Conservation (phyloP, 2,329 filamentous ascomycete species). For the Diplodia corticola region DNA sequence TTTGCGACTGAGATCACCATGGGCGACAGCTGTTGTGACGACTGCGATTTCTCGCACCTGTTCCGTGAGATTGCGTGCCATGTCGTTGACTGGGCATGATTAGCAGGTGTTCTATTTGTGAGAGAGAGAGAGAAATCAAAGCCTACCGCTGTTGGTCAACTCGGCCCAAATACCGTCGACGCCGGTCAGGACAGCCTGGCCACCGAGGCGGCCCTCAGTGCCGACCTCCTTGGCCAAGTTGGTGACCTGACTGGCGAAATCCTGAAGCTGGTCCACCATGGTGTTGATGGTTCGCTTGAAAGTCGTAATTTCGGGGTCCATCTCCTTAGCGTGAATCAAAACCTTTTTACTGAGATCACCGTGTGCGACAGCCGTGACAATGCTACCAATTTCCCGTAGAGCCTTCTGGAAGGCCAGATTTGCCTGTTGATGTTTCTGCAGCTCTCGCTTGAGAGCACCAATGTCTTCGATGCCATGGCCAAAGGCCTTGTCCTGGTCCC, state of each 20-base stretch:
- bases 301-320: conserved; percentile 96
- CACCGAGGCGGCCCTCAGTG: conserved; percentile 90
- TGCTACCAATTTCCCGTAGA: conserved; percentile 91
- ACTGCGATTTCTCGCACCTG: conserved; percentile 97
- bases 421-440: conserved; percentile 96
- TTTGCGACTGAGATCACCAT: conserved; percentile 92
- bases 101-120: conserved; percentile 30
- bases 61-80: conserved; percentile 97
- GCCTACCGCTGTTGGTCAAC: conserved; percentile 64
- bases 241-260: conserved; percentile 95
- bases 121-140: conserved; percentile 27
- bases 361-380: conserved; percentile 92
- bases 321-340: conserved; percentile 90
- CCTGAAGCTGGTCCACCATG: conserved; percentile 98
- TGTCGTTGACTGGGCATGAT: conserved; percentile 73
- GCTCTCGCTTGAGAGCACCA: conserved; percentile 82
- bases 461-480: conserved; percentile 81
- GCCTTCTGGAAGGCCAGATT: conserved; percentile 99
- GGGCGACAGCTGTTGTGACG: conserved; percentile 92
- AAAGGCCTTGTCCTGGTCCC: conserved; percentile 78
- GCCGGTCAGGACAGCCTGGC: conserved; percentile 88
- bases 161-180: conserved; percentile 98
- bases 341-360: conserved; percentile 97
- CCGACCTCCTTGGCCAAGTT: conserved; percentile 93
- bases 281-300: conserved; percentile 99